Base-by-base conservation (phyloP, 1,284 basidiomycete species). In the Stereum hirsutum region DNA sequence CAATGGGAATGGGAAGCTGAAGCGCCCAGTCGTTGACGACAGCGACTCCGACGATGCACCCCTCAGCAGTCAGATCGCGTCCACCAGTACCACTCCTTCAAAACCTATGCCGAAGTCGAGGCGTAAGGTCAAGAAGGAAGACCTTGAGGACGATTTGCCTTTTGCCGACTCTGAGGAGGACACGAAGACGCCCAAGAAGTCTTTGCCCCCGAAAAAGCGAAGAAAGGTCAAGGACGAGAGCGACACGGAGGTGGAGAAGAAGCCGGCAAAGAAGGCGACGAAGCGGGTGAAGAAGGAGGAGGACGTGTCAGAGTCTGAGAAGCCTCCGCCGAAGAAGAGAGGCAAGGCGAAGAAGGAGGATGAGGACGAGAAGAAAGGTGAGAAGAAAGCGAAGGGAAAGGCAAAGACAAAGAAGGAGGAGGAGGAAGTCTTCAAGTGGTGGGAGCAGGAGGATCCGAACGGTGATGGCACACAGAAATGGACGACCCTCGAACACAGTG, bases 401-500 rank as follows among this genome's bases (percentile, higher is more conserved):
- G 58, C 57, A n/a, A 61, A 61, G 45, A 72, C 69, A 54, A 62
- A 57, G 31, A 70, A 66, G 44, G 67, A 74, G 56, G 77, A 80
- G 55, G 75, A 85, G 53, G 81, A 82, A 44, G 68, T 77, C 34
- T 89, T 78, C 61, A 76, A 78, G 52, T 94, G 90, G 90, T 94
- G 90, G 91, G 81, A 87, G 59, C 65, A 68, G 35, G 69, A 81
- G 44, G 46, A 43, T 12, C 43, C 45, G 15, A 40, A 42, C 46
- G 80, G 78, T 46, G 89, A 94, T 58, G 86, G 79, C 5, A 72
- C 79, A 23, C 70, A 78, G 51, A 94, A 98, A 63, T 99, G 96
- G 96, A 78, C 78, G 43, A 94, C 89, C 8, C 75, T 99, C 38
- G 82, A 92, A 57, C 96, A 99, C 65, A 84, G 79, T 52, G 96